These are phyloP conservation scores for Niveomyces coronatus DNA, from an alignment of 2,329 filamentous ascomycete genomes.

Conservation along the genomic window DNA sequence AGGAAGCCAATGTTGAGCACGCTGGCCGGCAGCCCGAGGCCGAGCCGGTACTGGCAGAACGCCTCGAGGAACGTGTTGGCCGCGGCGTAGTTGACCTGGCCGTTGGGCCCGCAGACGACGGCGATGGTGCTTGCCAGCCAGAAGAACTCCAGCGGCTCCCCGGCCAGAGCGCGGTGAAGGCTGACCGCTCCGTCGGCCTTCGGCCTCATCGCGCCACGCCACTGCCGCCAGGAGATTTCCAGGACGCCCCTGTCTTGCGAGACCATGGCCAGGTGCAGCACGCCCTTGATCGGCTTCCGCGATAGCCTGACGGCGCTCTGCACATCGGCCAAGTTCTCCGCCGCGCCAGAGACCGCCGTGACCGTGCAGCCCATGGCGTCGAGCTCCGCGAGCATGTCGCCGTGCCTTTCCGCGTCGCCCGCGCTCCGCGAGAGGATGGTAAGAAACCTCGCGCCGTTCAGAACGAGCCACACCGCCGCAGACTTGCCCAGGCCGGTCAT, in stretches of 20 bases:
- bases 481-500: background rate
- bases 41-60: slow-evolving; percentile 25
- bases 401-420: background rate
- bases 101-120: slow-evolving; percentile 21
- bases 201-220: background rate
- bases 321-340: background rate
- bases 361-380: background rate
- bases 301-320: background rate
- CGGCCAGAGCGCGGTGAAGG: slow-evolving; percentile 17
- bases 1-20: slow-evolving; percentile 25
- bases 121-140: slow-evolving; percentile 22
- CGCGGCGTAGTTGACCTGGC: slow-evolving; percentile 30
- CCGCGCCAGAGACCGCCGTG: background rate
- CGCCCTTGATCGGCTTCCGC: background rate
- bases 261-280: background rate
- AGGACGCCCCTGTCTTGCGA: background rate
- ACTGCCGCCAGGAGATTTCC: background rate
- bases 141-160: slow-evolving; percentile 25
- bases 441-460: background rate
- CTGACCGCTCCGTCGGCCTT: slow-evolving; percentile 28
- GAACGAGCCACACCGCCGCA: background rate
- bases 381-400: background rate
- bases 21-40: slow-evolving; percentile 8
- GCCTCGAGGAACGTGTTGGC: slow-evolving; percentile 31
- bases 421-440: background rate